phyloP scores from a whole-genome alignment of 129 eudicot genomes.

The Centella asiatica region DNA sequence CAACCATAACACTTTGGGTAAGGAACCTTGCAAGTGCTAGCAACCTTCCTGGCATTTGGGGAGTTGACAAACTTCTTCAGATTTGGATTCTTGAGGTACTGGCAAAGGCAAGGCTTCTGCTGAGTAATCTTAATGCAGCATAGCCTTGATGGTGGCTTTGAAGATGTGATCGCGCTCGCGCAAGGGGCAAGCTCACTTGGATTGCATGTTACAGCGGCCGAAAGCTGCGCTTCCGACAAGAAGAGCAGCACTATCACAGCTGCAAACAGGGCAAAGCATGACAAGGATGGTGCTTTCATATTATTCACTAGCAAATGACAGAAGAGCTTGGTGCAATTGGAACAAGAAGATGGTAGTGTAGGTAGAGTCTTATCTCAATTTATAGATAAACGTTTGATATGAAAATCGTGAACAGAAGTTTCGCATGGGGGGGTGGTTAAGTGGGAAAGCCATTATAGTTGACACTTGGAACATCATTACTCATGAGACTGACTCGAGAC shows the following conservation, averaged over 20 bases:
- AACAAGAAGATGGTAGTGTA: background rate
- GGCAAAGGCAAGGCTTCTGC: constrained; percentile 54
- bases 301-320: background rate
- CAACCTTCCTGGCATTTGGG: constrained; percentile 38
- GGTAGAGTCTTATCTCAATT: background rate
- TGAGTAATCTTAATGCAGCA: constrained; percentile 44
- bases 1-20: constrained; percentile 27
- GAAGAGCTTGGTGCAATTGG: background rate
- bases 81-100: constrained; percentile 41
- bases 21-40: constrained; percentile 34
- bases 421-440: too few species aligned
- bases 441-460: too few species aligned
- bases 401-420: background rate
- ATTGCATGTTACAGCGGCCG: constrained; percentile 25
- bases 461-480: too few species aligned
- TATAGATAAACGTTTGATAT: background rate
- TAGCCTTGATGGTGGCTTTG: constrained; percentile 14
- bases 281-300: constrained; percentile 12
- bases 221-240: constrained; percentile 10
- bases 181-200: constrained; percentile 29
- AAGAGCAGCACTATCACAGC: constrained; percentile 9
- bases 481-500: too few species aligned
- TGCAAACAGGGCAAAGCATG: constrained; percentile 10
- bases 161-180: constrained; percentile 26
- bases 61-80: constrained; percentile 32